Percentiles rank a stretch among this genome's conserved stretches.
These are phyloP conservation scores for Cytospora piceicola DNA, from an alignment of 2,329 filamentous ascomycete species.

Conservation along the genomic window DNA sequence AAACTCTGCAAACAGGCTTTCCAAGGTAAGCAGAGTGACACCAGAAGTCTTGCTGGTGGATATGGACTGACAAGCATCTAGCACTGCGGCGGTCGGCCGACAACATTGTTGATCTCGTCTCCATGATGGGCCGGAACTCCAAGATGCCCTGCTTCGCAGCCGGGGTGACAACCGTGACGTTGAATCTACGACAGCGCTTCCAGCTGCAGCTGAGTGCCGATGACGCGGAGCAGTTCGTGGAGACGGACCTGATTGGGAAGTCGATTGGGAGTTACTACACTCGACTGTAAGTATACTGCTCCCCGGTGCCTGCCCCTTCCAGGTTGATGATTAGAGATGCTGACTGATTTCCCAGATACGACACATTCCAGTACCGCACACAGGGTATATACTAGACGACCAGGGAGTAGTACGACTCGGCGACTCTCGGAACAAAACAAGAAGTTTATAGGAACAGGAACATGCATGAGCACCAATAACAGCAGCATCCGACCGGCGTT, in stretches of 20 bases:
- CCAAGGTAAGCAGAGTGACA: constrained; percentile 58
- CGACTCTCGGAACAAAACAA: constrained; percentile 16
- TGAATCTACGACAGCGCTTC: constrained; percentile 72
- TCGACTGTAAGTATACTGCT: constrained; percentile 63
- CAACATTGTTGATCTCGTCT: constrained; percentile 78
- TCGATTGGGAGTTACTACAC: constrained; percentile 87
- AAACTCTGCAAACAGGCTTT: constrained; percentile 81
- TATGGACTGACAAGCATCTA: constrained; percentile 40
- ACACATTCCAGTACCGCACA: constrained; percentile 86
- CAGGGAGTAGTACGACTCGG: constrained; percentile 11
- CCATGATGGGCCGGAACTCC: constrained; percentile 81
- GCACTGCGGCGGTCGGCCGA: constrained; percentile 78
- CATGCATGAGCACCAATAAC: neutral
- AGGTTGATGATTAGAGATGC: neutral
- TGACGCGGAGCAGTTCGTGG: constrained; percentile 80
- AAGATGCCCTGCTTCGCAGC: constrained; percentile 84
- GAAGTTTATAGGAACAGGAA: constrained; percentile 5
- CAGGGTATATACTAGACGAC: constrained; percentile 78
- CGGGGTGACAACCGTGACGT: constrained; percentile 72
- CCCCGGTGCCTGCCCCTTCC: neutral
- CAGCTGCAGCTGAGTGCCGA: constrained; percentile 82
- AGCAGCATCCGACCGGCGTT: constrained; percentile 29
- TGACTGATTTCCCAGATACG: constrained; percentile 59
- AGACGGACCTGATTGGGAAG: constrained; percentile 78
- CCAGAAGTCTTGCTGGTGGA: neutral